Evolutionary conservation across 73 alveolate genomes (phyloP), one percentile per base, ranked within the genome.

Genomic region (Tetrahymena elliotti): DNA sequence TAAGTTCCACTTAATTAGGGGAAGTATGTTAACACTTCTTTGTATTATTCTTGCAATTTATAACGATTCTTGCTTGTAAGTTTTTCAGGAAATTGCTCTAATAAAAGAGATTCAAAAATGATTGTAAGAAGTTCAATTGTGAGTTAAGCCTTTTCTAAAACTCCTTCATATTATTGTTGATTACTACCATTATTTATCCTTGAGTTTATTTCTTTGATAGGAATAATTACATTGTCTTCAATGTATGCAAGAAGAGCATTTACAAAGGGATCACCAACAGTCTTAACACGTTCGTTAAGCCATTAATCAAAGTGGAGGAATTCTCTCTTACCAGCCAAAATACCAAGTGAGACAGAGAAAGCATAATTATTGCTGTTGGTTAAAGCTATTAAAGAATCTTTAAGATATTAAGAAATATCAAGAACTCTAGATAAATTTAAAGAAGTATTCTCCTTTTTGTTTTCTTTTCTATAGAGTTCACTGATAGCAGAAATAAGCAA

Each of bases 321-420:
- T 92, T 99, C 99, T 97, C 99, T 96, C 96, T 99, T 99, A 6
- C 99, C 99, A 16, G 99, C 99, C 38, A 99, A 96, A 35, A 99
- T 97, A 5, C 99, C 99, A 20, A 98, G 96, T 53, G 98, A 98
- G 3, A 98, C 99, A 4, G 99, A 98, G 94, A 99, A 99, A 93
- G 97, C 88, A 95, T 98, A 98, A 94, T 99, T 99, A 36, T 96
- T 96, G 83, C 99, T 97, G 93, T 96, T 96, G 1, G 98, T 99
- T 47, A 99, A 95, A 27, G 99, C 96, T 84, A 99, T 93, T 84
- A 99, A 98, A 35, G 99, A 96, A 84, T 98, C 99, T 93, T 97
- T 98, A 33, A 94, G 82, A 35, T 88, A 34, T 94, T 94, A 52
- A 13, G 93, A 53, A 20, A 94, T 94, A 52, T 94, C 96, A 38